phyloP scores from a whole-genome alignment of 1,284 basidiomycete genomes.

The Mycosarcoma maydis region DNA sequence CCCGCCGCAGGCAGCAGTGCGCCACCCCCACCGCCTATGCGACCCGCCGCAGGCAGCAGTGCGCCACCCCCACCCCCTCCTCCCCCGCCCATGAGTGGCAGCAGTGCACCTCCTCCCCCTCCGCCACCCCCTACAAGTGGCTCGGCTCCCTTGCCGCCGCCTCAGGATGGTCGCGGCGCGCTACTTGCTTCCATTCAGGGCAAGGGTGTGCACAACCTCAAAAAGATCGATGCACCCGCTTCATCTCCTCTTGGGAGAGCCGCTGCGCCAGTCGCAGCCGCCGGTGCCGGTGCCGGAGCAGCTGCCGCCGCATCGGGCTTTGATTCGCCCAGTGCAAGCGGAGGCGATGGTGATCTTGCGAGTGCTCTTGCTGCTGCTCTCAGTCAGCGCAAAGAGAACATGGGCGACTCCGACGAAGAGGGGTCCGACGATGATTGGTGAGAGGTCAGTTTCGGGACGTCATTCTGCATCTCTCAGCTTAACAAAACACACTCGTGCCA shows the following conservation, averaged over 20 bases:
- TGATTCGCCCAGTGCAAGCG: constrained; percentile 34
- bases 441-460: neutral
- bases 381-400: constrained; percentile 82
- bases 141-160: constrained; percentile 30
- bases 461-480: neutral
- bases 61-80: constrained; percentile 53
- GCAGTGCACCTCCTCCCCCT: constrained; percentile 29
- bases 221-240: constrained; percentile 71
- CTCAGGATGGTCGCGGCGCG: constrained; percentile 70
- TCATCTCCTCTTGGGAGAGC: constrained; percentile 23
- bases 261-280: constrained; percentile 22
- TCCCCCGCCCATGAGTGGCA: constrained; percentile 39
- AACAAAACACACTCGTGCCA: neutral
- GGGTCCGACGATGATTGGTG: constrained; percentile 71
- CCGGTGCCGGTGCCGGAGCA: constrained; percentile 32
- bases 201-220: constrained; percentile 76
- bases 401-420: constrained; percentile 89
- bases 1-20: constrained; percentile 28
- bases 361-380: constrained; percentile 76
- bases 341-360: constrained; percentile 73
- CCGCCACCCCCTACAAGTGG: constrained; percentile 40
- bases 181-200: constrained; percentile 77
- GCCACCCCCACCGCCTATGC: constrained; percentile 46
- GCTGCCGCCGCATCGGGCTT: constrained; percentile 16
- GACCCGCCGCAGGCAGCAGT: constrained; percentile 24